These are phyloP conservation scores for Cicer chorassanicum DNA, from an alignment of 306 rosid genomes.

Conservation along the genomic window DNA sequence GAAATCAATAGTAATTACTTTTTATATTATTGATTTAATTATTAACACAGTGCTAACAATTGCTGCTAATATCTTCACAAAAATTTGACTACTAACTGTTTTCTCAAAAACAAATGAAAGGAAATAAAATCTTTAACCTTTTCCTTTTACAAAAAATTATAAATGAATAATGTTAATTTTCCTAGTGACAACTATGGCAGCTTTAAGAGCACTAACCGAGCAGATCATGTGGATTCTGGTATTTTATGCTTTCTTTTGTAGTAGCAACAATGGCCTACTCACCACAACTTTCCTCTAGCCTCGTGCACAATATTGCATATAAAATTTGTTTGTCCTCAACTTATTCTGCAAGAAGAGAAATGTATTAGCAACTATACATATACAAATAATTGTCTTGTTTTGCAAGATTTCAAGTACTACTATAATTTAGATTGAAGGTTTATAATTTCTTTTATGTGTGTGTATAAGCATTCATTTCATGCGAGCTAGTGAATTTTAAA, in stretches of 20 bases:
- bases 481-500: too few species aligned
- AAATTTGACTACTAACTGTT: background rate
- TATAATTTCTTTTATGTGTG: too few species aligned
- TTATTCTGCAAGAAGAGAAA: background rate
- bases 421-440: background rate
- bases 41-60: too few species aligned
- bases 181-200: conserved; percentile 20
- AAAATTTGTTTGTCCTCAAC: conserved; percentile 15
- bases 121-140: conserved; percentile 2
- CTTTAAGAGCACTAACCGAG: conserved; percentile 26
- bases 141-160: background rate
- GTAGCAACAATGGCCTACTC: conserved; percentile 44
- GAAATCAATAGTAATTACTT: too few species aligned
- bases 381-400: background rate
- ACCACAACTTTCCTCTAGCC: conserved; percentile 30
- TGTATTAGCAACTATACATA: background rate
- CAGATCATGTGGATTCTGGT: conserved; percentile 25
- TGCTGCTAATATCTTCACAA: too few species aligned
- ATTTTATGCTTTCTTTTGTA: conserved; percentile 24
- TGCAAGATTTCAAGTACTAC: background rate
- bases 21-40: too few species aligned
- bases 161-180: background rate
- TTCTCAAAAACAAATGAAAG: background rate
- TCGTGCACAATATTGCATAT: conserved; percentile 21
- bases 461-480: too few species aligned